A percentile compares a stretch with the other conserved stretches of the same genome.
Evolutionary conservation across 805 yeast genomes (phyloP).

Genomic region (Yarrowia sp.): DNA sequence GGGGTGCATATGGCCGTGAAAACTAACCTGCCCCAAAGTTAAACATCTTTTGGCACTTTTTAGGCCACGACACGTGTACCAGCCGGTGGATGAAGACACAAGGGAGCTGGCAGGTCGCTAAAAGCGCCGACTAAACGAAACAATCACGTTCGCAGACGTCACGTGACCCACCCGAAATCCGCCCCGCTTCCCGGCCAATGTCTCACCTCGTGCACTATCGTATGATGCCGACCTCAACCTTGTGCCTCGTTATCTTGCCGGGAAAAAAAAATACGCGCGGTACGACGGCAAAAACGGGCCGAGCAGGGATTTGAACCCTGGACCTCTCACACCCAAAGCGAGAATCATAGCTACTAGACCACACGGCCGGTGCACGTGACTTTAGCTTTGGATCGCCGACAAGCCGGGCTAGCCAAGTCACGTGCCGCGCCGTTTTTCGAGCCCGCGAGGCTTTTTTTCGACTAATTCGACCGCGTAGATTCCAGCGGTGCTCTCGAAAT

Average conservation of each 20-base stretch:
- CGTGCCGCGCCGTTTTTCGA: too few relatives aligned
- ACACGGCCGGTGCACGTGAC: conserved; percentile 33
- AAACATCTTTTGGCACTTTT: neutral
- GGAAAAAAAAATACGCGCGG: too few relatives aligned
- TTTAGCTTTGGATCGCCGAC: too few relatives aligned
- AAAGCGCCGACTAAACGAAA: neutral
- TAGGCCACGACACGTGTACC: conserved; percentile 10
- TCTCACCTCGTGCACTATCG: conserved; percentile 9
- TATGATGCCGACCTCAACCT: conserved; percentile 17
- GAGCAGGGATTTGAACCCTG: conserved; percentile 38
- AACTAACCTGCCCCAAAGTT: conserved; percentile 12
- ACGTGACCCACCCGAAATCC: neutral
- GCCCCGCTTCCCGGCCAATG: neutral
- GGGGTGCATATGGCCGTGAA: conserved; percentile 25
- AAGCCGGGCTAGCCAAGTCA: neutral
- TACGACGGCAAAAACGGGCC: conserved; percentile 34
- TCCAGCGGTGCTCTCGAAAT: too few relatives aligned
- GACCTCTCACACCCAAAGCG: conserved; percentile 38
- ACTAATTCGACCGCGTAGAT: too few relatives aligned
- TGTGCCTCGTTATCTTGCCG: neutral
- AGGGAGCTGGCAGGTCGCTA: neutral
- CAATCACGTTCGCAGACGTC: neutral
- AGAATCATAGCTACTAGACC: conserved; percentile 37
- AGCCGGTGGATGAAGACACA: neutral
- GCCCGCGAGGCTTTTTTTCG: too few relatives aligned